Evolutionary conservation across 2,329 filamentous ascomycete species (phyloP), one percentile per base, ranked within the genome.

Genomic region (Fusarium armeniacum): DNA sequence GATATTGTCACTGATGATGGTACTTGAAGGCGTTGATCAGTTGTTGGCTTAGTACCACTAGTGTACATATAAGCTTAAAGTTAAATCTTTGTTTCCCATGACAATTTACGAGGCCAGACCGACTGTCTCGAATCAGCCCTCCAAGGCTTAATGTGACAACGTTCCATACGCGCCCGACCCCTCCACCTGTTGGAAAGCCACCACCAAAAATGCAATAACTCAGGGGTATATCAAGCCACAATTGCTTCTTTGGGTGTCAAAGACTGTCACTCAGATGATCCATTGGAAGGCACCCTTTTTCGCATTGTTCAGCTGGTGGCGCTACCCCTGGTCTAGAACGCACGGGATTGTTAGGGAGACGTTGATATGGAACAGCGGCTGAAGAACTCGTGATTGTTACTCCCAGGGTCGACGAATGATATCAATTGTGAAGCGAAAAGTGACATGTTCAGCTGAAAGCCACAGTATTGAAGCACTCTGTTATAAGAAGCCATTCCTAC

Each of bases 161-260:
- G 3, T 13, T 3, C n/a, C 12, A 18, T 53, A 43, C 15, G 50
- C 35, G 50, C 50, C 50, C 15, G 18, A 20, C 35, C 35, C 13
- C 1, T n/a, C 9, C n/a, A 22, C 4, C 16, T 60, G 45, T 6
- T 11, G 9, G 9, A 36, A 49, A 32, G 41, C 28, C 58, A 33
- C 20, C 16, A 11, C 11, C 12, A 22, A 28, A 32, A 4, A 6
- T n/a, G n/a, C 24, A 45, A 26, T 24, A 22, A 46, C 7, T 28
- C 59, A 61, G 46, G 56, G 56, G 56, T 1, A 30, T n/a, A 22
- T 15, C 4, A 13, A 62, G 18, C 30, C 18, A 45, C 38, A 38
- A 36, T 45, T 15, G 12, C 38, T 32, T 11, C 32, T 45, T 36
- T 8, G 6, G 3, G 15, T 26, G 7, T 16, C 11, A 32, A 24